Evolutionary conservation across 805 yeast genomes (phyloP), one percentile per base, ranked within the genome.

Genomic region (Candida xyloterini): DNA sequence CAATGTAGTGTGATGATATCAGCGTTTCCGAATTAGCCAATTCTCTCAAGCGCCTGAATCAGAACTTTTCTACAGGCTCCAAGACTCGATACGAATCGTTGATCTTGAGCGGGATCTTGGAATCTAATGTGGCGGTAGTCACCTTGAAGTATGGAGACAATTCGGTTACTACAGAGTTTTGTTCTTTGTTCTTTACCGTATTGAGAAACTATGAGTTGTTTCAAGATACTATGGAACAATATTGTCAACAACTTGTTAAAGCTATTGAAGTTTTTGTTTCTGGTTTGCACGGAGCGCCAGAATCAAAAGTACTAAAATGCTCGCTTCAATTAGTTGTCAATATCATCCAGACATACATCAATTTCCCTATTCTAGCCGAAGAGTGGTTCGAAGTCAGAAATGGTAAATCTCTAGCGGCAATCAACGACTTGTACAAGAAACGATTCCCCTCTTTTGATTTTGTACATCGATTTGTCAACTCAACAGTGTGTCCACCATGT

Each of bases 381-480:
- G 36, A 30, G 15, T 51, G 53, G 56, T 51, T 50, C 21, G 36
- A 40, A 20, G 30, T 40, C 5, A 36, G 46, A 27, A 39, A 15
- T 10, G 22, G 26, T 22, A 38, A 46, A 22, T 30, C 38, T 8
- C 15, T 43, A 13, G 33, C 27, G 6, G 13, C 36, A 23, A 36
- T 35, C 15, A 35, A 30, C 23, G 44, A 34, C 15, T 18, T 15
- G 3, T 36, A 31, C 11, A 25, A 23, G 29, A 37, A 32, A 14
- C 18, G 32, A 11, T 43, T 50, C n/a, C 56, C 56, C 3, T 35
- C 53, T 3, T 51, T 51, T 27, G 47, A 43, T 15, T 51, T 47
- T 30, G 47, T 46, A 4, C 46, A 44, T 16, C 20, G 33, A 6
- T 38, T 50, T 18, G 40, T 43, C 14, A 27, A 26, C 22, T 33